Evolutionary conservation across 768 basidiomycete genomes (phyloP), one percentile per base, ranked within the genome.

Genomic region (Tricholoma flavovirens): DNA sequence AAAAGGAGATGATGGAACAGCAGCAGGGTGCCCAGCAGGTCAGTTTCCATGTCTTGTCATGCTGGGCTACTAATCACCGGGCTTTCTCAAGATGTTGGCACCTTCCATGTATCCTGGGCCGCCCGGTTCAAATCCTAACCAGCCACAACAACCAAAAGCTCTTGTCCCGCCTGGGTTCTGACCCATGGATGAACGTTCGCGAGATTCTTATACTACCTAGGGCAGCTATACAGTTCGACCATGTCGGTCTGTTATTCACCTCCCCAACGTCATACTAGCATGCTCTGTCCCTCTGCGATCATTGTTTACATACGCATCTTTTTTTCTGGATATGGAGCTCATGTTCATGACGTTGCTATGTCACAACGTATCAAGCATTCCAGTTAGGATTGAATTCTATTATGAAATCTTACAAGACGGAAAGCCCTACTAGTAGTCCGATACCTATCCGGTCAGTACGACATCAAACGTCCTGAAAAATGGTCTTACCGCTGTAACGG

Each of bases 11-110:
- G 81, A 75, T 90, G 59, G 91, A 91, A 52, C 94, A 96, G 70
- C 92, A 94, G 69, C 88, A 92, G 70, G 94, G 94, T 43, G 88
- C 87, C 11, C 91, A 93, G 70, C 89, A 91, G 83, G 93, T 90
- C 56, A 57, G 78, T 79, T 50, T 33, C 62, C 38, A 36, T 55
- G 57, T 49, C 24, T 53, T n/a, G 38, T 11, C 50, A 49, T 58
- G 59, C 48, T 54, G 32, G 53, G 52, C 50, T 59, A 4, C 56
- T 17, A 38, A 43, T 60, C 7, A 58, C 21, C 24, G 49, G 56
- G 55, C 48, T 56, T 51, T 43, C 32, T 60, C 24, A 66, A 93
- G 92, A 88, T 93, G 84, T 79, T 93, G 59, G 78, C 84, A 21
- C 82, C 84, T 45, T 79, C 85, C 32, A 71, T 79, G 61, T 85